Conservation (phyloP, 2,329 filamentous ascomycete species). For the Ascochyta fabae region DNA sequence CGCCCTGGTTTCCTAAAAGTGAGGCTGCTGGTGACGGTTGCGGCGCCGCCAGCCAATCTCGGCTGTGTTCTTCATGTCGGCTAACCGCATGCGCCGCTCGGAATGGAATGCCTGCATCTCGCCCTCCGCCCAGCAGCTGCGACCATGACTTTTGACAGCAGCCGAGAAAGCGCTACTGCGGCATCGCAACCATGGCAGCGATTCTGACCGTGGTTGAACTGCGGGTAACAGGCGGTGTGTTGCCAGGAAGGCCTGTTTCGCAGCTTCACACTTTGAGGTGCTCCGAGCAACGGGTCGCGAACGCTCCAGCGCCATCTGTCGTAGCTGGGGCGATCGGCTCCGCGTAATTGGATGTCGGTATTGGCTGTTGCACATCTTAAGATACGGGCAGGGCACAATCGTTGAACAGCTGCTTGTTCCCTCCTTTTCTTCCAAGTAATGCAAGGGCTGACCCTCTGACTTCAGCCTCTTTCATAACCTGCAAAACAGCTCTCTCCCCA, state of each 20-base stretch:
- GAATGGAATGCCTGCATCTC: slow-evolving; percentile 28
- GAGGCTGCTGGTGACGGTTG: slow-evolving; percentile 38
- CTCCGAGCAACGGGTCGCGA: slow-evolving; percentile 22
- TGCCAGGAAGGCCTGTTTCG: slow-evolving; percentile 34
- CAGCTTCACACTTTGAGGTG: slow-evolving; percentile 36
- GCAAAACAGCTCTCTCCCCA: slow-evolving; percentile 29
- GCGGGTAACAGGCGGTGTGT: slow-evolving; percentile 39
- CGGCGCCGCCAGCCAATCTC: slow-evolving; percentile 35
- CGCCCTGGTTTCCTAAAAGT: slow-evolving; percentile 42
- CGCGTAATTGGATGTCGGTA: slow-evolving; percentile 29
- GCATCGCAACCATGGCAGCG: slow-evolving; percentile 24
- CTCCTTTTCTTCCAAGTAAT: slow-evolving; percentile 42
- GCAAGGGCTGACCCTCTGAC: slow-evolving; percentile 43
- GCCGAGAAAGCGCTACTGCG: slow-evolving; percentile 30
- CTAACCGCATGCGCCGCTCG: slow-evolving; percentile 23
- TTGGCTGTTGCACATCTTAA: slow-evolving; percentile 33
- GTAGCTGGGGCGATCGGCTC: slow-evolving; percentile 37
- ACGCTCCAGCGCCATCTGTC: slow-evolving; percentile 27
- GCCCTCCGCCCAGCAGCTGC: slow-evolving; percentile 23
- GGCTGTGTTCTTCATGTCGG: slow-evolving; percentile 11
- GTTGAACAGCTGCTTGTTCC: slow-evolving; percentile 27
- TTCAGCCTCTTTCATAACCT: slow-evolving; percentile 28
- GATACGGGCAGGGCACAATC: slow-evolving; percentile 33
- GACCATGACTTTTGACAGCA: slow-evolving; percentile 29
- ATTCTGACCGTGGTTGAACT: slow-evolving; percentile 17